phyloP scores from a whole-genome alignment of 805 yeast species.

The Wickerhamomyces rabaulensis region DNA sequence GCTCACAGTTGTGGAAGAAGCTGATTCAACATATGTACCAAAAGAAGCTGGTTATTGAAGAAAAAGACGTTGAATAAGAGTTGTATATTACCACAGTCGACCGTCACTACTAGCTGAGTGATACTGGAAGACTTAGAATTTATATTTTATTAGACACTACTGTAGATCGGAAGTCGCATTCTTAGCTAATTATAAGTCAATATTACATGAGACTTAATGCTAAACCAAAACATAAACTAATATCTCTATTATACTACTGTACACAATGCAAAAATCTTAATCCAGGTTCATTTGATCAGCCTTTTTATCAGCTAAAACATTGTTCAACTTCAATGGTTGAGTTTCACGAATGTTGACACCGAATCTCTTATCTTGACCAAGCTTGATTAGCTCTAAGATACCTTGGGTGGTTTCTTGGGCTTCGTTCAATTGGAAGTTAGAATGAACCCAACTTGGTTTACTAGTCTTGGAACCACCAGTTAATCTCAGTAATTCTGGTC shows the following conservation, averaged over 20 bases:
- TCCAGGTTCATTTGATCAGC: conserved; percentile 15
- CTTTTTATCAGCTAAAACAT: conserved; percentile 4
- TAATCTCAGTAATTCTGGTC: conserved; percentile 63
- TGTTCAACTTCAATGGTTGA: conserved; percentile 42
- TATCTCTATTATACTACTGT: neutral
- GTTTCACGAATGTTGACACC: conserved; percentile 64
- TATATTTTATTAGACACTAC: too few species aligned
- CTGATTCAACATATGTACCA: too few species aligned
- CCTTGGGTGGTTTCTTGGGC: conserved; percentile 36
- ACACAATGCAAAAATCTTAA: conserved; percentile 1
- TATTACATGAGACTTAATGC: too few species aligned
- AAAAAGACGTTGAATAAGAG: too few species aligned
- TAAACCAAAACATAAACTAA: neutral
- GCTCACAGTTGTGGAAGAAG: too few species aligned
- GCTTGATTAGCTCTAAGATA: conserved; percentile 48
- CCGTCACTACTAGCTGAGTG: too few species aligned
- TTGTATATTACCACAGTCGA: too few species aligned
- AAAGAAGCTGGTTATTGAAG: too few species aligned
- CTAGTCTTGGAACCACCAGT: conserved; percentile 72
- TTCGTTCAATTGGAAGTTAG: conserved; percentile 58
- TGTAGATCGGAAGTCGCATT: too few species aligned
- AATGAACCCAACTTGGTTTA: conserved; percentile 85
- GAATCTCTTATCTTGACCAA: conserved; percentile 62
- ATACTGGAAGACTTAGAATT: too few species aligned
- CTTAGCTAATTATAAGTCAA: too few species aligned